A percentile compares a stretch with the other conserved stretches of the same genome.
phyloP scores from a whole-genome alignment of 768 basidiomycete genomes.

The Termitomyces sp. region DNA sequence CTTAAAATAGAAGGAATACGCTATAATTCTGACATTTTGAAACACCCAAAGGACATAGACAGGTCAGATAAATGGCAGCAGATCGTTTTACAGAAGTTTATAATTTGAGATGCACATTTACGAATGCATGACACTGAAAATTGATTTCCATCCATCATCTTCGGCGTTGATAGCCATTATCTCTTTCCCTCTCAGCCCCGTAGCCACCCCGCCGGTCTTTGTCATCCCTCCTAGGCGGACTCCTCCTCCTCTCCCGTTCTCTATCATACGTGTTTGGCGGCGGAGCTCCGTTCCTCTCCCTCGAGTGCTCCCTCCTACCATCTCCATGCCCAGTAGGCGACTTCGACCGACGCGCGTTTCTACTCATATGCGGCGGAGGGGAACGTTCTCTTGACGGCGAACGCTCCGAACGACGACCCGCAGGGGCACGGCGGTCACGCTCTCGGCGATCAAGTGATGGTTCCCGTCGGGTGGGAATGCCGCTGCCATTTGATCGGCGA shows the following conservation, averaged over 20 bases:
- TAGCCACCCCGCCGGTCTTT: conserved; percentile 9
- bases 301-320: conserved; percentile 11
- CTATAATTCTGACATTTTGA: background rate
- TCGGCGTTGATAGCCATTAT: conserved; percentile 17
- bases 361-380: conserved; percentile 23
- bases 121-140: background rate
- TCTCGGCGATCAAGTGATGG: conserved; percentile 5
- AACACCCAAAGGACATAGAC: background rate
- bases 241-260: conserved; percentile 12
- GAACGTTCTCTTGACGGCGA: conserved; percentile 19
- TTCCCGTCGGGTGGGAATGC: conserved; percentile 2
- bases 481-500: conserved; percentile 11
- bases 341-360: conserved; percentile 18
- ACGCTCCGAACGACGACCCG: conserved; percentile 1
- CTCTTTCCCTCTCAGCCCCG: conserved; percentile 12
- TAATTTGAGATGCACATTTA: background rate
- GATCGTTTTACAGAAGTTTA: background rate
- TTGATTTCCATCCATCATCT: conserved; percentile 4
- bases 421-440: conserved; percentile 10
- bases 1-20: background rate
- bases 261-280: conserved; percentile 7
- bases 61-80: background rate
- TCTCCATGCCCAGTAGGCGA: conserved; percentile 18
- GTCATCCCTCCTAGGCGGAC: conserved; percentile 10
- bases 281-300: conserved; percentile 10